Percentiles rank a stretch among this genome's conserved stretches.
phyloP scores from a whole-genome alignment of 202 grass and related monocot species.

The Cymbopogon flexuosus region DNA sequence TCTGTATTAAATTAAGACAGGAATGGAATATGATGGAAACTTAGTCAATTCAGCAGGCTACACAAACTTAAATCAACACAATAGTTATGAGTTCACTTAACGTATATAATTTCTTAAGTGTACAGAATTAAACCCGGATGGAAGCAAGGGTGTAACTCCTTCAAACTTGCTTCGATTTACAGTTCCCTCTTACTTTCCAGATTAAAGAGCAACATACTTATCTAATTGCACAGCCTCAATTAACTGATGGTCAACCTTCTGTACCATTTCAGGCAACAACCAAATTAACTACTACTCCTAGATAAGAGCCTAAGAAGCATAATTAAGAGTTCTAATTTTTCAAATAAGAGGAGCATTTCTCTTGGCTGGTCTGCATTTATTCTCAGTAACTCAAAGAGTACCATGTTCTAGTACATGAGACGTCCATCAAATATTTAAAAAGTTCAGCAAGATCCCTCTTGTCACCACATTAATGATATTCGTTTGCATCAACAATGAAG shows the following conservation, averaged over 20 bases:
- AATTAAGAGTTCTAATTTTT: neutral
- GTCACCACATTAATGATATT: neutral
- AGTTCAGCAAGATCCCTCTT: neutral
- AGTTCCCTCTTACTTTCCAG: neutral
- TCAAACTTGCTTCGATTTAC: neutral
- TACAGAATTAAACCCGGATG: neutral
- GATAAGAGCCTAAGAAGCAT: neutral
- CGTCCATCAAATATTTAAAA: neutral
- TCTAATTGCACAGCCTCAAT: neutral
- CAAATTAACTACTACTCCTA: slow-evolving; percentile 20
- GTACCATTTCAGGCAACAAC: neutral
- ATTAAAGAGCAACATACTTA: neutral
- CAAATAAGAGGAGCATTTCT: neutral
- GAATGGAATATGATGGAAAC: neutral
- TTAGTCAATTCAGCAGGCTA: neutral
- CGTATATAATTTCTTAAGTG: neutral
- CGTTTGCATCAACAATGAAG: neutral
- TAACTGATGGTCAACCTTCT: neutral
- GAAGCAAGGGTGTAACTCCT: neutral
- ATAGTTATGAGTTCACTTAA: neutral
- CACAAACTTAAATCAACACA: neutral
- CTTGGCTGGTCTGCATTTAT: slow-evolving; percentile 1
- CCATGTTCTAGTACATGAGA: neutral
- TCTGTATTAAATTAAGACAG: neutral
- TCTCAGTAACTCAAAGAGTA: neutral